phyloP scores from a whole-genome alignment of 306 rosid genomes.

The Mimosa pudica region DNA sequence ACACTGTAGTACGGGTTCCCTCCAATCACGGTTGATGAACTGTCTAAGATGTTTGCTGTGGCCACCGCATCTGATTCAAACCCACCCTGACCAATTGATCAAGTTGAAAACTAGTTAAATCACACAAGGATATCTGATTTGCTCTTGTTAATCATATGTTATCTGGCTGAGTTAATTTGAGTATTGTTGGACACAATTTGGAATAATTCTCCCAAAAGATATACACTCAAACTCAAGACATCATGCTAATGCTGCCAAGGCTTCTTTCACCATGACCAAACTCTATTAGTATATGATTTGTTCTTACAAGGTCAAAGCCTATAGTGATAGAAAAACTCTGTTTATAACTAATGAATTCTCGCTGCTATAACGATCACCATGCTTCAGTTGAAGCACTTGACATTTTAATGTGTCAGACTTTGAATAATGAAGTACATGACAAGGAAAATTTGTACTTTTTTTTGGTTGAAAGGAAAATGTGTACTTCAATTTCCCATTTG shows the following conservation, averaged over 20 bases:
- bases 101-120: conserved; percentile 20
- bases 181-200: neutral
- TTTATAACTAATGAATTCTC: neutral
- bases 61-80: conserved; percentile 83
- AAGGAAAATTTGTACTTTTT: neutral
- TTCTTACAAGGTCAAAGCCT: neutral
- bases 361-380: neutral
- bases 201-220: neutral
- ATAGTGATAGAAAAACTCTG: neutral
- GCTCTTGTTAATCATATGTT: neutral
- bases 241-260: neutral
- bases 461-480: neutral
- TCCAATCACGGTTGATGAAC: conserved; percentile 32
- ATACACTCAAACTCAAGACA: neutral
- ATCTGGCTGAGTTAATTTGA: neutral
- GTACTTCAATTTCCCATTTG: neutral
- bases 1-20: conserved; percentile 70
- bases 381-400: neutral
- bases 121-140: neutral
- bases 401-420: neutral
- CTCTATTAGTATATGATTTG: neutral
- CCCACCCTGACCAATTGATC: conserved; percentile 67
- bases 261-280: neutral
- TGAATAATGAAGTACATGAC: neutral
- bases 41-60: conserved; percentile 79